Evolutionary conservation across 2,329 filamentous ascomycete genomes (phyloP).

Genomic region (Massarina eburnea): DNA sequence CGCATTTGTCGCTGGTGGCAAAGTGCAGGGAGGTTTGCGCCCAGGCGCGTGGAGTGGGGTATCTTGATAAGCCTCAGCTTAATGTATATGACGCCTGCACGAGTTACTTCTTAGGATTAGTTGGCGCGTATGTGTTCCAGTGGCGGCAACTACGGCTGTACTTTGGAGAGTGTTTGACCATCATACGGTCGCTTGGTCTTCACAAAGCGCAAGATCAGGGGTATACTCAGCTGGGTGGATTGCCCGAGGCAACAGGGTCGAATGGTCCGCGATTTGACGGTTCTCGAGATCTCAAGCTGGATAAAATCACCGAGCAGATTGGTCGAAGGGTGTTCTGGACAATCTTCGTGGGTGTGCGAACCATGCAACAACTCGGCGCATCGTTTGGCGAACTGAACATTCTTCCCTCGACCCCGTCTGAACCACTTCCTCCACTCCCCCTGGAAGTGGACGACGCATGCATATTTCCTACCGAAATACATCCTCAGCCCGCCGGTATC

Average conservation of each 20-base stretch:
- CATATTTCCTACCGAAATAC: constrained; percentile 70
- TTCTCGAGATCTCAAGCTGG: constrained; percentile 40
- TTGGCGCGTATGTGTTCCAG: constrained; percentile 68
- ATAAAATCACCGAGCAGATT: constrained; percentile 55
- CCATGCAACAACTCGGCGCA: constrained; percentile 75
- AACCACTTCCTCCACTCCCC: constrained; percentile 78
- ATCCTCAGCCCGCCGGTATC: constrained; percentile 67
- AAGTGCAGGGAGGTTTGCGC: constrained; percentile 71
- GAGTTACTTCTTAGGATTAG: constrained; percentile 73
- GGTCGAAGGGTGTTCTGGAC: constrained; percentile 75
- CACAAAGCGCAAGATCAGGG: constrained; percentile 56
- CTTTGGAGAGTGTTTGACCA: constrained; percentile 70
- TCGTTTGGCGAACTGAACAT: constrained; percentile 72
- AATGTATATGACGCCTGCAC: constrained; percentile 67
- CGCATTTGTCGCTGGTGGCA: constrained; percentile 69
- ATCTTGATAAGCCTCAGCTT: constrained; percentile 56
- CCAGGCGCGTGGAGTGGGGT: constrained; percentile 63
- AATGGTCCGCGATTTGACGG: constrained; percentile 40
- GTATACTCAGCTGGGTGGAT: constrained; percentile 41
- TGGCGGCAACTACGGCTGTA: constrained; percentile 69
- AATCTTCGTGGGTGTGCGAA: constrained; percentile 73
- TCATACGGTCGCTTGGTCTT: constrained; percentile 68
- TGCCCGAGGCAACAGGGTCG: constrained; percentile 39
- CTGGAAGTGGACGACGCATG: constrained; percentile 82
- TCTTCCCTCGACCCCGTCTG: constrained; percentile 71